Percentiles rank a stretch among this genome's conserved stretches.
Conservation (phyloP, 176 grass and related monocot species). For the Oryza brachyantha region DNA sequence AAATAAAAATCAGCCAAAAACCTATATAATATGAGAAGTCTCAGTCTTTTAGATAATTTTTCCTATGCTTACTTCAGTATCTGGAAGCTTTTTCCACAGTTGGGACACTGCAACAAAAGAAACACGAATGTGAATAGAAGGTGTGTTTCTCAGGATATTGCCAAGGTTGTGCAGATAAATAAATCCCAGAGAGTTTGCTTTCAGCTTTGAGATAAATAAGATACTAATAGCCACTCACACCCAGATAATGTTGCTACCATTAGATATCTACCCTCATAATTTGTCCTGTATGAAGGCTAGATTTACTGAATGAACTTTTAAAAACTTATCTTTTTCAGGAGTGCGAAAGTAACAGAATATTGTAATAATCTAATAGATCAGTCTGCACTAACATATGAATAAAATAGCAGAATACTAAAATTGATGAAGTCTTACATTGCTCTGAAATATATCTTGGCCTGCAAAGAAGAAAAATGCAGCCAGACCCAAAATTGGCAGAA, state of each 20-base stretch:
- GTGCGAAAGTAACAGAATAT: neutral
- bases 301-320: neutral
- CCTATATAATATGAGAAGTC: neutral
- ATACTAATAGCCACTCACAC: neutral
- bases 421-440: constrained; percentile 49
- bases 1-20: neutral
- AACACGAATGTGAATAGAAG: neutral
- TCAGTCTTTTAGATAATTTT: neutral
- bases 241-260: neutral
- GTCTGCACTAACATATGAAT: neutral
- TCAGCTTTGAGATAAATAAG: neutral
- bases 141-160: no score
- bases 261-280: constrained; percentile 2
- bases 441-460: constrained; percentile 70
- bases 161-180: neutral
- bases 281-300: neutral
- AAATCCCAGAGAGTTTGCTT: neutral
- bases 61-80: constrained; percentile 68
- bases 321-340: neutral
- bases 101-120: constrained; percentile 70
- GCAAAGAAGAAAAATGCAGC: constrained; percentile 86
- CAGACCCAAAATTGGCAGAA: constrained; percentile 76
- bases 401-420: neutral
- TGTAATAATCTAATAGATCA: neutral
- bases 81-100: constrained; percentile 87